Conservation (phyloP, 805 yeast genomes). For the Candida khao-thaluensis region DNA sequence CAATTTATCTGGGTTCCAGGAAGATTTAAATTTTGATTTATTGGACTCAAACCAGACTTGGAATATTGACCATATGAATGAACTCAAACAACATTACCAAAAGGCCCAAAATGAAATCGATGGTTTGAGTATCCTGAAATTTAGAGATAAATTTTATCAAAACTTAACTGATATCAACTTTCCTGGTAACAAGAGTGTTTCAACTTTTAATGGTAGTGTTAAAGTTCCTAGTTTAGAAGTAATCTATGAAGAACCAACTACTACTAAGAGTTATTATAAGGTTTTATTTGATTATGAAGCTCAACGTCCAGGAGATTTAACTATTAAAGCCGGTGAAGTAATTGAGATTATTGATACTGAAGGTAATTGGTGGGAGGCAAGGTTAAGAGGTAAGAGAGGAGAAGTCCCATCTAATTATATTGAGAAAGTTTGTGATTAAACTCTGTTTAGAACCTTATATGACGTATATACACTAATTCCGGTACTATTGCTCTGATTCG, state of each 20-base stretch:
- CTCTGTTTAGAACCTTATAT: no score
- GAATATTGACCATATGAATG: not conserved
- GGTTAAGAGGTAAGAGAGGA: slow-evolving; percentile 24
- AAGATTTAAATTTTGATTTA: not conserved
- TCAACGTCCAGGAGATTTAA: slow-evolving; percentile 40
- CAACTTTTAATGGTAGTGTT: not conserved
- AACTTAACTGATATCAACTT: slow-evolving; percentile 10
- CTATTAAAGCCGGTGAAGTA: slow-evolving; percentile 42
- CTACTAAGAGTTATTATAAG: slow-evolving; percentile 21
- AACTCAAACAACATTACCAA: not conserved
- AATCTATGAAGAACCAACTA: not conserved
- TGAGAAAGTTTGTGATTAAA: no score
- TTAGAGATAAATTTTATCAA: slow-evolving; percentile 21
- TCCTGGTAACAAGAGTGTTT: not conserved
- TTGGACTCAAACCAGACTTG: not conserved
- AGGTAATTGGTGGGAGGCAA: slow-evolving; percentile 41
- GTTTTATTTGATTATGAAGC: slow-evolving; percentile 43
- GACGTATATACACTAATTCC: no score
- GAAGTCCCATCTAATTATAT: slow-evolving; percentile 34
- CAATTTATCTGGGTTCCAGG: not conserved
- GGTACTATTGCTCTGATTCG: no score
- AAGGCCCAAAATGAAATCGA: slow-evolving; percentile 17
- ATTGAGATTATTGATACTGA: slow-evolving; percentile 34
- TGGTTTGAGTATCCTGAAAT: slow-evolving; percentile 21
- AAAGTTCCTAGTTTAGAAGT: not conserved